Evolutionary conservation across 2,329 filamentous ascomycete genomes (phyloP).

Genomic region (Aspergillus sp.): DNA sequence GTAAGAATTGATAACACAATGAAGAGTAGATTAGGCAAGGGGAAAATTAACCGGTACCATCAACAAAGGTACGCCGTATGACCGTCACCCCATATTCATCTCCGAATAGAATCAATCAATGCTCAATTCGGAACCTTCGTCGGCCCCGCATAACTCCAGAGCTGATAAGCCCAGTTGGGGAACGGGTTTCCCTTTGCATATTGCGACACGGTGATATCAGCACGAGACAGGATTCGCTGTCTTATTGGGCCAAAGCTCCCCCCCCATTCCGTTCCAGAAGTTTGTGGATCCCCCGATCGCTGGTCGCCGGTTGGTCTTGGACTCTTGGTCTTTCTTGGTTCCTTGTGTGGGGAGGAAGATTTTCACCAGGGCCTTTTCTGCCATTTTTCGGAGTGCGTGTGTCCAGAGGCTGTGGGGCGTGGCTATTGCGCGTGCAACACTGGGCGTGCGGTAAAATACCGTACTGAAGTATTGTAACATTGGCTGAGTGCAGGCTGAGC

Average conservation of each 20-base stretch:
- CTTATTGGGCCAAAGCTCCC: conserved; percentile 15
- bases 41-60: background rate
- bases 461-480: background rate
- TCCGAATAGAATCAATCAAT: background rate
- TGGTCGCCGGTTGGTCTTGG: conserved; percentile 15
- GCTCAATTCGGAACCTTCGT: conserved; percentile 14
- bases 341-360: conserved; percentile 21
- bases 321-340: background rate
- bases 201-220: conserved; percentile 21
- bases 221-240: conserved; percentile 10
- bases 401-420: conserved; percentile 10
- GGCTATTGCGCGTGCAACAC: background rate
- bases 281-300: conserved; percentile 23
- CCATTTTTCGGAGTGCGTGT: conserved; percentile 14
- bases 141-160: conserved; percentile 22
- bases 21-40: background rate
- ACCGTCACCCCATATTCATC: background rate
- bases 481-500: too few species aligned
- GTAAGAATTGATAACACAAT: background rate
- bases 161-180: conserved; percentile 15
- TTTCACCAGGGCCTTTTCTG: background rate
- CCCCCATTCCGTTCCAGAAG: conserved; percentile 25
- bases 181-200: conserved; percentile 11
- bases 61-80: background rate
- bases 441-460: background rate